Base-by-base conservation (phyloP, 1,284 basidiomycete genomes). In the Salmacisia buchloeana region DNA sequence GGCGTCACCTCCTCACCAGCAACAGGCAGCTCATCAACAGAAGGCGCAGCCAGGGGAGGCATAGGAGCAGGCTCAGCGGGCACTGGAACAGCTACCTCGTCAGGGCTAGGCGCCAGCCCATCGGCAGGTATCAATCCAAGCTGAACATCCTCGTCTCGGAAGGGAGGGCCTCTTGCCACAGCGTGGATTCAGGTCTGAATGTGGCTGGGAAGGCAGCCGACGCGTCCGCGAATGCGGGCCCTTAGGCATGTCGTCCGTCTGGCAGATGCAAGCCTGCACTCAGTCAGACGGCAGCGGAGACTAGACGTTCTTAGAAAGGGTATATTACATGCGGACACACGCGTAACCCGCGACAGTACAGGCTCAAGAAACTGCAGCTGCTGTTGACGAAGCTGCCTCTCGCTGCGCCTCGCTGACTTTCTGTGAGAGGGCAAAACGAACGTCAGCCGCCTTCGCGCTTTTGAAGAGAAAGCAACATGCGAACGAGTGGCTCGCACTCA, bases 401-500 rank as follows among this genome's bases (percentile, higher is more conserved):
- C 38, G 10, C 23, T 58, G 56, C 23, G 56, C 56, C 35, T 58
- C 35, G 15, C n/a, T 21, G 34, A 38, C 56, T 58, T 58, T 58
- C 56, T 58, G 35, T 10, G n/a, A 36, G 35, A 31, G 23, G 29
- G 4, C 49, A 54, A 29, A 1, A 31, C 10, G 15, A 33, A 31
- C 6, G 23, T 4, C 18, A 43, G 4, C 15, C 18, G 39, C 23
- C 15, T 43, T 15, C 5, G 15, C 43, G 15, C n/a, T 10, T 31
- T 18, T 58, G 3, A n/a, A 12, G 12, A 9, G 35, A n/a, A 38
- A 25, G 35, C 2, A 56, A 56, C 25, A 25, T 15, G 52, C 15
- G 7, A 15, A 25, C 18, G 25, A 18, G 31, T 33, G 46, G 31
- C 10, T 18, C 25, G 12, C 15, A 73, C 76, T 65, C 62, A 78